Base-by-base conservation (phyloP, 768 basidiomycete genomes). In the Boletus sensibilis region DNA sequence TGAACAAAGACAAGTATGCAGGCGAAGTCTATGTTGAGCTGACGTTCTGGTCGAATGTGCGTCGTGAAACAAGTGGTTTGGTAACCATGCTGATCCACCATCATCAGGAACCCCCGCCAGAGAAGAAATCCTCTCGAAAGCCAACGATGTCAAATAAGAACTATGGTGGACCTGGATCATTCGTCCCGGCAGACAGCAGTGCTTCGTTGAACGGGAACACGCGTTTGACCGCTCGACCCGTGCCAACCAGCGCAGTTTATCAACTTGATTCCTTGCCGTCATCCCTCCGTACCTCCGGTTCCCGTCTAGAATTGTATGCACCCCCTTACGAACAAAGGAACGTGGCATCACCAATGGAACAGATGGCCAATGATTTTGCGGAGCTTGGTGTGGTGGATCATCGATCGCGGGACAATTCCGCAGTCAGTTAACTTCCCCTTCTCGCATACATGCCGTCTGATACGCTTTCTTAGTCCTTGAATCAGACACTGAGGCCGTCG, bases 11-110 rank as follows among this genome's bases (percentile, higher is more conserved):
- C 60, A 92, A 92, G 63, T 98, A 97, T 70, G 86, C 87, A 27
- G 97, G 97, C 8, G 96, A 98, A 71, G 87, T 99, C 13, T 98
- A 96, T 68, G 78, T 98, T 21, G 97, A 99, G 70, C 72, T 98
- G 65, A 99, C 97, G 0, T 98, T 96, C 75, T 99, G 92, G 86
- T 94, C 94, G 11, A 92, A 93, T 69, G 92, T 92, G 59, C 54
- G 88, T 58, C 40, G 34, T 21, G 33, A 10, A 40, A 40, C 6
- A 40, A 29, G 40, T n/a, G n/a, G 9, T n/a, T 29, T 41, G 42
- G 20, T 21, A 41, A 10, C n/a, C 40, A 39, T 57, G n/a, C 55
- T 59, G 44, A 61, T 49, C 29, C 43, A 43, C 27, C 13, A 49
- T 53, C n/a, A 41, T 37, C 23, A 92, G 91, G 91, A 88, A 72